These are phyloP conservation scores for Thraustochytrium sp. DNA, from an alignment of 352 stramenopile species.

Conservation along the genomic window DNA sequence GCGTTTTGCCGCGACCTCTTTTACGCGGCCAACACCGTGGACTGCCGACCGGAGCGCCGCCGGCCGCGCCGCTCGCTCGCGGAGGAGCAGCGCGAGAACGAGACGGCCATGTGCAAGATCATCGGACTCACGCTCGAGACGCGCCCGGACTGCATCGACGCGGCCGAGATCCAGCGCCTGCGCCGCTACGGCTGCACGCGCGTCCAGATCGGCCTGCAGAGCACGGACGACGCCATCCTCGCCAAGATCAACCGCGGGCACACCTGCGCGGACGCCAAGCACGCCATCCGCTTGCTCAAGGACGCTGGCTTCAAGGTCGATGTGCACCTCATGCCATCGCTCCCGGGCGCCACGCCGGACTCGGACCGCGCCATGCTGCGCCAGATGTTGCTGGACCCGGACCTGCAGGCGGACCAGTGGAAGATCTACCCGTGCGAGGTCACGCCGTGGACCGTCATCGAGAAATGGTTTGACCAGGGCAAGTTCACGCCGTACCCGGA, in stretches of 20 bases:
- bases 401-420: constrained; percentile 87
- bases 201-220: constrained; percentile 71
- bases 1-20: constrained; percentile 81
- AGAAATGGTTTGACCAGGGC: constrained; percentile 68
- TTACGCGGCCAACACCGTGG: constrained; percentile 75
- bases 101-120: constrained; percentile 55
- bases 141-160: constrained; percentile 82
- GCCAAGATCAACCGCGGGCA: constrained; percentile 84
- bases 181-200: constrained; percentile 68
- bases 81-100: constrained; percentile 78
- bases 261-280: constrained; percentile 63
- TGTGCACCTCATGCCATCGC: constrained; percentile 84
- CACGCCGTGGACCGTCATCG: constrained; percentile 52
- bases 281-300: constrained; percentile 70
- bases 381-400: constrained; percentile 69
- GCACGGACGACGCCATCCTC: constrained; percentile 80
- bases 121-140: constrained; percentile 96
- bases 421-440: constrained; percentile 89
- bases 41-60: neutral
- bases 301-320: constrained; percentile 85
- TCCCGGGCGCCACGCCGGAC: constrained; percentile 71
- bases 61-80: constrained; percentile 64
- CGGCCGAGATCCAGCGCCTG: constrained; percentile 71
- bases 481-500: constrained; percentile 79
- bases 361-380: constrained; percentile 81